Evolutionary conservation across 768 basidiomycete genomes (phyloP).

Genomic region (Lactifluus subvellereus): DNA sequence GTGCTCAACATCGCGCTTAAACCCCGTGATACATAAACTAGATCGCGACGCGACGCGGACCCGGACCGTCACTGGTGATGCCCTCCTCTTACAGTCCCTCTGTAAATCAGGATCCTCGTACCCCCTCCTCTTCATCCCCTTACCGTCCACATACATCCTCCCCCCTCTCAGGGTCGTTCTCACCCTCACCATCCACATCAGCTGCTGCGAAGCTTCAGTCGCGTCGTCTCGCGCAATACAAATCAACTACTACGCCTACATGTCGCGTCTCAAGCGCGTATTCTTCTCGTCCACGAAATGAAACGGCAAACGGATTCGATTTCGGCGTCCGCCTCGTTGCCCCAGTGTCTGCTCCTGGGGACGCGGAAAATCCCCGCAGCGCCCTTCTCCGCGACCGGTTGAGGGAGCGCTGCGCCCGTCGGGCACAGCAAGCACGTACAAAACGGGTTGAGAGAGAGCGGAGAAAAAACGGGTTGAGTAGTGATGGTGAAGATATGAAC

Average conservation of each 20-base stretch:
- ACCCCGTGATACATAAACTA: no score
- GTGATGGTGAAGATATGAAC: slow-evolving; percentile 26
- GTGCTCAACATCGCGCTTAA: no score
- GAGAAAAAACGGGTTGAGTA: slow-evolving; percentile 19
- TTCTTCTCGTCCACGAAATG: slow-evolving; percentile 2
- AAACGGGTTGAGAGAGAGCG: slow-evolving; percentile 19
- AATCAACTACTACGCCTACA: slow-evolving; percentile 16
- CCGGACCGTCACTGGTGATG: neutral
- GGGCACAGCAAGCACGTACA: slow-evolving; percentile 23
- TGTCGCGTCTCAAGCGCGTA: slow-evolving; percentile 19
- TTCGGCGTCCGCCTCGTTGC: neutral
- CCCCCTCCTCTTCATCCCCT: slow-evolving; percentile 16
- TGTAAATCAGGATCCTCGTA: slow-evolving; percentile 8
- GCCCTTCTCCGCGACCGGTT: slow-evolving; percentile 26
- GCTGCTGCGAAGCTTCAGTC: slow-evolving; percentile 16
- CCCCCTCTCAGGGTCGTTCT: slow-evolving; percentile 17
- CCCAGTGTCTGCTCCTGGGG: neutral
- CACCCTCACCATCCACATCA: slow-evolving; percentile 14
- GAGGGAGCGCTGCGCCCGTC: slow-evolving; percentile 25
- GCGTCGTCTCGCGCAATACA: slow-evolving; percentile 23
- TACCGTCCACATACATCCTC: slow-evolving; percentile 21
- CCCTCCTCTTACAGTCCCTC: neutral
- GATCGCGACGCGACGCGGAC: neutral
- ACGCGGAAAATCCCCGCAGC: slow-evolving; percentile 19
- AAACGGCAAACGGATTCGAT: neutral